Evolutionary conservation across 164 flowering plant genomes (phyloP), one percentile per base, ranked within the genome.

Genomic region (Amborella trichopoda): DNA sequence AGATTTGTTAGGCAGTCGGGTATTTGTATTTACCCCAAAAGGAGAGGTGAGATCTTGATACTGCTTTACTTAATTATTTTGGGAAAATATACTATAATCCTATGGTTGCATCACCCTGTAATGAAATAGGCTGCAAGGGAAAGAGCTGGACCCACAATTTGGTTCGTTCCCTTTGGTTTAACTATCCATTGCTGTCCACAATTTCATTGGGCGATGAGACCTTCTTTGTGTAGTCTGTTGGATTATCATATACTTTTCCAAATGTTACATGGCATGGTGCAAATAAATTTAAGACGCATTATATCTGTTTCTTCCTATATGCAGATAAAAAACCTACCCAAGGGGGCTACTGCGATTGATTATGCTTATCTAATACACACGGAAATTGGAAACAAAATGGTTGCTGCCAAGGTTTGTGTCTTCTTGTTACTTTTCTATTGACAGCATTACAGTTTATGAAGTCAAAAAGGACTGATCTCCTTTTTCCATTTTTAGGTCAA

Each of bases 281-380:
- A n/a, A n/a, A n/a, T n/a, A n/a, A n/a, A n/a, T n/a, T n/a, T n/a
- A n/a, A n/a, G n/a, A n/a, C n/a, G n/a, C n/a, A n/a, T n/a, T n/a
- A n/a, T n/a, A n/a, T n/a, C n/a, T n/a, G n/a, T n/a, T n/a, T n/a
- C n/a, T n/a, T n/a, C n/a, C n/a, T n/a, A n/a, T n/a, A n/a, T 59
- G 27, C 85, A 91, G 96, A 91, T 91, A 11, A 91, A 84, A 66
- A 84, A 91, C 63, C 66, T 91, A 42, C 99, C 96, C 0, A 74
- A 78, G 66, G 99, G 99, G 26, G 96, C 96, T 11, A 87, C 99
- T 2, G 94, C 68, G 40, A 66, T 91, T 72, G 99, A 91, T 63
- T 91, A 91, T 70, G 99, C 99, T 40, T 91, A 91, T 58, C 81
- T 80, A 75, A 87, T 91, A 62, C 96, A 91, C 66, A 87, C 96